These are phyloP conservation scores for Hordeum vulgare DNA, from an alignment of 176 grass and related monocot genomes.

Conservation along the genomic window DNA sequence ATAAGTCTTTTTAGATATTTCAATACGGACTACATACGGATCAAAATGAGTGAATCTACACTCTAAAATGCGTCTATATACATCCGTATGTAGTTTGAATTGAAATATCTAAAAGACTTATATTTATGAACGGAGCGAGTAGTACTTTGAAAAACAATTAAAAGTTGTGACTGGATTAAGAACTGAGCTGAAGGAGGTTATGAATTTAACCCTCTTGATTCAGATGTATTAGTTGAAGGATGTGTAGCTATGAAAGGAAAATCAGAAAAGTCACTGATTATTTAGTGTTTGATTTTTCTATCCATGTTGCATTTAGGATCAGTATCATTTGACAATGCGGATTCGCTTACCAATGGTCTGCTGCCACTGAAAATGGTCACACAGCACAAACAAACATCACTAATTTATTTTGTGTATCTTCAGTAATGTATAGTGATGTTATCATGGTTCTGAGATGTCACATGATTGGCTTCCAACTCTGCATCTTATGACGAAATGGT, in stretches of 20 bases:
- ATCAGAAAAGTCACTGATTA: background rate
- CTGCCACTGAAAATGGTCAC: conserved; percentile 1
- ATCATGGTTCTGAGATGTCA: background rate
- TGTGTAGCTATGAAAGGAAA: background rate
- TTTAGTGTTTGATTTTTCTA: background rate
- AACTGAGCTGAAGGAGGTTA: background rate
- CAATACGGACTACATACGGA: too few relatives aligned
- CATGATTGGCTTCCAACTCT: background rate
- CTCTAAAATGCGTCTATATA: too few relatives aligned
- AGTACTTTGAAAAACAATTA: too few relatives aligned
- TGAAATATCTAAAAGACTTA: too few relatives aligned
- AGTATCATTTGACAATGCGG: background rate
- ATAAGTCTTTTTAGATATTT: too few relatives aligned
- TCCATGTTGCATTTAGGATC: background rate
- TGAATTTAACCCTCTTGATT: background rate
- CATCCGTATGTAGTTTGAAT: too few relatives aligned
- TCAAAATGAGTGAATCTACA: too few relatives aligned
- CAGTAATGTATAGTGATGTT: background rate
- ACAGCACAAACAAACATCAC: background rate
- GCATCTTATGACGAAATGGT: conserved; percentile 1
- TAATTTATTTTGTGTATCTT: background rate
- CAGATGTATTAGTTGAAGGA: background rate
- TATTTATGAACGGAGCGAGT: too few relatives aligned
- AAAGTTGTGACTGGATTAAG: background rate
- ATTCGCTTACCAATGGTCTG: background rate